Base-by-base conservation (phyloP, 306 rosid genomes). In the Lathyrus oleraceus region DNA sequence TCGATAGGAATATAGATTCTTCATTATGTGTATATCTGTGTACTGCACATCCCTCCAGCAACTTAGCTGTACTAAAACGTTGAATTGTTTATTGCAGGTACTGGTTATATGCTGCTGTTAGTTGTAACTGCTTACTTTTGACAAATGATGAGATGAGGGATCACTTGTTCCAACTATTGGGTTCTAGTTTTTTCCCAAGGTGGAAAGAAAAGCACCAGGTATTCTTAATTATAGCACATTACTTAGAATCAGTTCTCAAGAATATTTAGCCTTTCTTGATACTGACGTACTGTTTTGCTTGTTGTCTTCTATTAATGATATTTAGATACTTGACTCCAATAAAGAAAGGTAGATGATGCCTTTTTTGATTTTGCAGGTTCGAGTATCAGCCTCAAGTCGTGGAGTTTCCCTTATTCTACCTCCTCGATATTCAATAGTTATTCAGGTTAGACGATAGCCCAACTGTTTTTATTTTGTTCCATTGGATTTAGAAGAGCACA, bases 181-280 rank as follows among this genome's bases (percentile, higher is more conserved):
- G 99, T 56, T 88, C 89, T 35, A 91, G 62, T 80, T 91, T 94
- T 81, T 94, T 94, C 62, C 96, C 96, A 1, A 86, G 91, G 77
- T 94, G 99, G 99, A 94, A 94, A 87, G 96, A 94, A 87, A 94
- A 82, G 42, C 96, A 94, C 79, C 99, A 94, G 97, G 99, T 91
- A 81, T 53, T 72, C n/a, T 47, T 12, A 57, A 56, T 61, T 73
- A 38, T n/a, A n/a, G n/a, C n/a, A n/a, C n/a, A 48, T 68, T 19
- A 21, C 15, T 20, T 53, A 15, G 48, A 63, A 58, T 21, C 58
- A 17, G 21, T 54, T 69, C 25, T 62, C 51, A 13, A 36, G 66
- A 62, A 67, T 10, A 60, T 51, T 49, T 42, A 63, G 56, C 42
- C 44, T 35, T 75, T 63, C 70, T 12, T 19, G 14, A 19, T 65